Evolutionary conservation across 768 basidiomycete species (phyloP).

Genomic region (Lentinula guzmanii): DNA sequence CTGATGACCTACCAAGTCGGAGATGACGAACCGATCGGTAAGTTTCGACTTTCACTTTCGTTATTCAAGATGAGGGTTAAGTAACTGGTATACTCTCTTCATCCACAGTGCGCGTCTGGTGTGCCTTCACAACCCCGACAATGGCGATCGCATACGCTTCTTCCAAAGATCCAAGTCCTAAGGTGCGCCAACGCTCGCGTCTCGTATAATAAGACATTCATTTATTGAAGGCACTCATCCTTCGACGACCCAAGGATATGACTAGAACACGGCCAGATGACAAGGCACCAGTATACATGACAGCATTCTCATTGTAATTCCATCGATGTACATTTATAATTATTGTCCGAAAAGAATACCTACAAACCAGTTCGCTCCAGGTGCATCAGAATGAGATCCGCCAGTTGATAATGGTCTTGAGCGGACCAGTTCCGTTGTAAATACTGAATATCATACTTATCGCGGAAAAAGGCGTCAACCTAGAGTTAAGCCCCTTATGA

Average conservation of each 20-base stretch:
- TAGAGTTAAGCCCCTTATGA: neutral
- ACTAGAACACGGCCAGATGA: constrained; percentile 9
- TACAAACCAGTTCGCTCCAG: neutral
- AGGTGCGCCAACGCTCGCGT: constrained; percentile 34
- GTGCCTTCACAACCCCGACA: constrained; percentile 76
- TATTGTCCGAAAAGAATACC: neutral
- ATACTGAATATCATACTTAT: neutral
- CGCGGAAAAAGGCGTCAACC: neutral
- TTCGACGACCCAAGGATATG: constrained; percentile 29
- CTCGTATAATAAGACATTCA: neutral
- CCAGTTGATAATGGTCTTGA: neutral
- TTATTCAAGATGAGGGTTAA: neutral
- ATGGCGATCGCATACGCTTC: constrained; percentile 77
- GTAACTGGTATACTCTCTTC: neutral
- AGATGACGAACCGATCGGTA: neutral
- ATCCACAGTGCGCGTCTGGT: constrained; percentile 63
- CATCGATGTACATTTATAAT: neutral
- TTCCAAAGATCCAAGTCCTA: constrained; percentile 44
- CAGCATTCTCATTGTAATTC: constrained; percentile 37
- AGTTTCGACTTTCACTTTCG: neutral
- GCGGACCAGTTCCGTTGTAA: neutral
- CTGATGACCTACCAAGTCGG: constrained; percentile 34
- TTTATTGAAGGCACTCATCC: constrained; percentile 28
- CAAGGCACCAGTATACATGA: constrained; percentile 47
- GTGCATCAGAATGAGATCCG: neutral